phyloP scores from a whole-genome alignment of 441 rosid genomes.

The Euphorbia corollata region DNA sequence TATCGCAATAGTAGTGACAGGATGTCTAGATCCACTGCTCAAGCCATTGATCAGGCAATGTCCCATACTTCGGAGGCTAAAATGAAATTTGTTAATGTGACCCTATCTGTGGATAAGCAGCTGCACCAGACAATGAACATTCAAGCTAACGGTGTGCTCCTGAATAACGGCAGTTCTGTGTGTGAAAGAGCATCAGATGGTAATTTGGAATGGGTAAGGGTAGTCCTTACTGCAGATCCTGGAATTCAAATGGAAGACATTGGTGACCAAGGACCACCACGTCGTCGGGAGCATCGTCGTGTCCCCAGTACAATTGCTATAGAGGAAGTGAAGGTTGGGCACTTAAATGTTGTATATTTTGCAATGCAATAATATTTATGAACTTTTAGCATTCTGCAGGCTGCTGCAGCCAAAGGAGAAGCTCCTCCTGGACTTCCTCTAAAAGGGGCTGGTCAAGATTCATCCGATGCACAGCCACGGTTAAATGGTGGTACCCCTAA shows the following conservation, averaged over 20 bases:
- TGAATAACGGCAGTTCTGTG: slow-evolving; percentile 11
- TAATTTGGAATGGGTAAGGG: slow-evolving; percentile 91
- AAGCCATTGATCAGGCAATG: slow-evolving; percentile 99
- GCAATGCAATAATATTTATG: neutral
- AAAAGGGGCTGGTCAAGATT: slow-evolving; percentile 96
- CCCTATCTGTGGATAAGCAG: slow-evolving; percentile 55
- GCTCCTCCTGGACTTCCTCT: slow-evolving; percentile 98
- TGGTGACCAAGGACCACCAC: slow-evolving; percentile 53
- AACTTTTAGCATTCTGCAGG: slow-evolving; percentile 44
- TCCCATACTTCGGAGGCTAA: slow-evolving; percentile 67
- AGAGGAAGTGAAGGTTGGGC: slow-evolving; percentile 94
- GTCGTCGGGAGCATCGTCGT: slow-evolving; percentile 93
- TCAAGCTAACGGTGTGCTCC: slow-evolving; percentile 20
- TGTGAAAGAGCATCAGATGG: slow-evolving; percentile 24
- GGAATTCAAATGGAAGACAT: slow-evolving; percentile 64
- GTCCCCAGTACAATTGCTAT: slow-evolving; percentile 98
- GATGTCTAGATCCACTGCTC: slow-evolving; percentile 87
- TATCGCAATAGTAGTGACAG: slow-evolving; percentile 96
- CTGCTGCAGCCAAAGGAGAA: slow-evolving; percentile 99
- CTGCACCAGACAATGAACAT: slow-evolving; percentile 25
- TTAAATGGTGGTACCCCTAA: slow-evolving; percentile 76
- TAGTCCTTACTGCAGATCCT: slow-evolving; percentile 76
- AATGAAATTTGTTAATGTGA: slow-evolving; percentile 61
- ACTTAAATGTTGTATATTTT: slow-evolving; percentile 7
- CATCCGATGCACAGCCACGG: slow-evolving; percentile 77